Evolutionary conservation across 1,284 basidiomycete genomes (phyloP), one percentile per base, ranked within the genome.

Genomic region (Afroboletus lepidellus): DNA sequence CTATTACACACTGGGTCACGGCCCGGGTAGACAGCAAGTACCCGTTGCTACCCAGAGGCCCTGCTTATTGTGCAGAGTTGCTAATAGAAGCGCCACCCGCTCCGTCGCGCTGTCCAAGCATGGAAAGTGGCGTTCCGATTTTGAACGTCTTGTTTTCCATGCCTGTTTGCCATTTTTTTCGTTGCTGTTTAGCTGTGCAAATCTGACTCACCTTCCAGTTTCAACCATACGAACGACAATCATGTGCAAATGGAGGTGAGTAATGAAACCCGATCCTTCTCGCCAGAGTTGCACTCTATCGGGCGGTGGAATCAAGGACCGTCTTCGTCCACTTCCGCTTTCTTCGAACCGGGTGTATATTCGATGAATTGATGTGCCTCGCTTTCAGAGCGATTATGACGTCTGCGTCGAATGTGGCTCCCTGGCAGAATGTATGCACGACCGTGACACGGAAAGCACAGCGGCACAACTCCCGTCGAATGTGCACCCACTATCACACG

Each of bases 341-440:
- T 45, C 41, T 32, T 51, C 30, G 20, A 49, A 52, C 21, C n/a
- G 25, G 30, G 21, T 55, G 24, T 46, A 33, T 39, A 30, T 48
- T 38, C 34, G 39, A 41, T 33, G 39, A 43, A 51, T 49, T 66
- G 45, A 66, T 46, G 41, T 7, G n/a, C 46, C 25, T 41, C n/a
- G 36, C 29, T 58, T 58, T 41, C 64, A 92, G 83, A 88, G 82
- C 50, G 92, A 95, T 60, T 90, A 84, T 64, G 83, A 88, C 67
- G 94, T 95, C 15, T 96, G 94, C 64, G 74, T 81, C 16, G 70
- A 73, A 45, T 97, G 94, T 64, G 94, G 94, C 13, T 85, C 87
- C 2, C 67, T 93, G 8, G 61, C 73, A 6, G 78, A 83, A 63
- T 97, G 94, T 63, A 60, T 69, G 13, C 93, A 96, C 67, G 93